Evolutionary conservation across 2,329 filamentous ascomycete genomes (phyloP), one percentile per base, ranked within the genome.

Genomic region (Fusarium burgessii): DNA sequence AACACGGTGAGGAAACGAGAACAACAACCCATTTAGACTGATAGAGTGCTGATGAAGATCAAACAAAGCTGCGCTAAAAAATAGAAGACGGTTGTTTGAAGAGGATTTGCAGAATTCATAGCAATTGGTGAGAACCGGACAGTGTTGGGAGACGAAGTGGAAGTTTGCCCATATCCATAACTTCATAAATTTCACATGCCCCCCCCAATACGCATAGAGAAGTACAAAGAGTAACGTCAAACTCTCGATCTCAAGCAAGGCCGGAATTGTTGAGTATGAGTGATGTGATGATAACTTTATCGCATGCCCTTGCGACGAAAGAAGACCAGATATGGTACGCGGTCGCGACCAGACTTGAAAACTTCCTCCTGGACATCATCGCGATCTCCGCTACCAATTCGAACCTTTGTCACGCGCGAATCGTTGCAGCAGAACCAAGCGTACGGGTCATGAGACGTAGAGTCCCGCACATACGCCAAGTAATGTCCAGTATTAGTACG

Each of bases 401-500:
- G 81, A n/a, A 85, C 79, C 55, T 79, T 79, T 14, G 75, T 79
- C 8, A 86, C 81, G 3, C 64, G 62, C 18, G 75, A 73, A 69
- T 90, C 88, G 65, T 88, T 84, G 74, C 84, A 87, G 64, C 79
- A 75, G 66, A 83, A 81, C 88, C 88, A 89, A 25, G 78, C 80
- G 36, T 80, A 80, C 8, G 80, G 80, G 62, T 84, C 80, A 40
- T 80, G 78, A 17, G 80, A 80, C 40, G 83, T 84, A 40, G 86
- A 84, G 74, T 91, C 89, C 46, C 88, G 88, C 66, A 92, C 88
- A 62, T 92, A 90, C 6, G 90, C 87, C 57, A 91, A 91, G 79
- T 98, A 98, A 80, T 98, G 95, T 0, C 95, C 95, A 54, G 88
- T 89, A 40, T 89, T 88, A 56, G 92, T 84, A 2, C 86, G 89